Base-by-base conservation (phyloP, 345 rosid species). In the Cardamine resedifolia region DNA sequence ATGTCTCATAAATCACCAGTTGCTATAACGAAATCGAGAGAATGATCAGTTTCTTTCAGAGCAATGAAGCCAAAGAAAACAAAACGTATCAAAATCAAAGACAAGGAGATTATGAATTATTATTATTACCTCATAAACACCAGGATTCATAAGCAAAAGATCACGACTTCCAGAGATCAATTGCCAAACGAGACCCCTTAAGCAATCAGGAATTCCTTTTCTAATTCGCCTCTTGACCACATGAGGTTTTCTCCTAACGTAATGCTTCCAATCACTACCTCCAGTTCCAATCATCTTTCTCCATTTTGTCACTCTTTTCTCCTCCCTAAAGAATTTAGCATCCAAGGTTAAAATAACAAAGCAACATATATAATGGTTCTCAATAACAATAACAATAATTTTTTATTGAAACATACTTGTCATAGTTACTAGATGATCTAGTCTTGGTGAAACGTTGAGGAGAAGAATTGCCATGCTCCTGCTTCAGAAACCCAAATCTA, bases 181-280 rank as follows among this genome's bases (percentile, higher is more conserved):
- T 79, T 95, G 99, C 99, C 99, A 95, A 72, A 95, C 97, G 16
- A 95, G 96, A 51, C 99, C 99, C 77, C 97, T 91, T 81, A 95
- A 84, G 75, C 99, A 95, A 76, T 94, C 98, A 58, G 96, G 97
- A 70, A 94, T 89, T 63, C 97, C 97, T 81, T 94, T 94, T 75
- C 96, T 78, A 58, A 89, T 82, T 0, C 97, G 89, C 73, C 97
- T 86, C 81, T 86, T 85, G 48, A 94, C 95, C 7, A 94, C 98
- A 60, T 88, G 88, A 77, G 96, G 91, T 78, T 88, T 94, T 73
- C 90, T 85, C 79, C 89, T 75, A 50, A 78, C 87, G 83, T 89
- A 94, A 77, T 85, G 93, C 85, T 91, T 91, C 97, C 98, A 94
- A 28, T 94, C 98, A 77, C 96, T 94, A 52, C 97, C 98, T 39